phyloP scores from a whole-genome alignment of 2,329 filamentous ascomycete species.

The Penicillium hesseltinei region DNA sequence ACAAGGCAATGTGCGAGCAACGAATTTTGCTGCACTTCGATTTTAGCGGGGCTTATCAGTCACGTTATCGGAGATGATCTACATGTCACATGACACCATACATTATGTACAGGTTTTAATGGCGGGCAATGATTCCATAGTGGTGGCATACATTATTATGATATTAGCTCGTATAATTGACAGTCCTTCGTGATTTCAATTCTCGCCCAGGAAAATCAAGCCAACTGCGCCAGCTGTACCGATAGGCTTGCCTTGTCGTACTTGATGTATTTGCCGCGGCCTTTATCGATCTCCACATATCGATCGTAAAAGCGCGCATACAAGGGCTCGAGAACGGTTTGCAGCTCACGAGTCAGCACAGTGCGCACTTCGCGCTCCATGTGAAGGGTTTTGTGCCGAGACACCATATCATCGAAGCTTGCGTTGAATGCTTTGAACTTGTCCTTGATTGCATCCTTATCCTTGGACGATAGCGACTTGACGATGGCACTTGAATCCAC shows the following conservation, averaged over 20 bases:
- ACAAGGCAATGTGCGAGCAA: slow-evolving; percentile 23
- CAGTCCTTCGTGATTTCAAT: background rate
- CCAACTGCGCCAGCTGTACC: slow-evolving; percentile 50
- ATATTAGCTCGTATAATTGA: slow-evolving; percentile 10
- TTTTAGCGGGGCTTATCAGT: slow-evolving; percentile 39
- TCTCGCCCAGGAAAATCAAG: slow-evolving; percentile 1
- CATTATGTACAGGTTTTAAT: background rate
- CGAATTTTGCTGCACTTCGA: slow-evolving; percentile 32
- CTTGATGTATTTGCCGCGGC: slow-evolving; percentile 96
- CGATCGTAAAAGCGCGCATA: slow-evolving; percentile 96
- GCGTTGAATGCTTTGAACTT: slow-evolving; percentile 92
- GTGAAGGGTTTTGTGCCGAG: slow-evolving; percentile 74
- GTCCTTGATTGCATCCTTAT: slow-evolving; percentile 93
- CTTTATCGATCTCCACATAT: slow-evolving; percentile 97
- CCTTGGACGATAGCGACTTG: slow-evolving; percentile 80
- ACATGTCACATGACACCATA: slow-evolving; percentile 8
- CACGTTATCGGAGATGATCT: slow-evolving; percentile 34
- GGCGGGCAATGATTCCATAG: background rate
- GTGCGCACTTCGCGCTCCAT: slow-evolving; percentile 90
- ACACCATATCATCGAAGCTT: slow-evolving; percentile 83
- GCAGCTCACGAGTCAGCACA: slow-evolving; percentile 78
- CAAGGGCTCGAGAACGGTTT: slow-evolving; percentile 86
- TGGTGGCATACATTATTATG: background rate
- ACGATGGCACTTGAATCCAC: slow-evolving; percentile 80
- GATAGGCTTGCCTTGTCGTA: slow-evolving; percentile 86